Conservation (phyloP, 306 rosid species). For the Ochetophila trinervis region DNA sequence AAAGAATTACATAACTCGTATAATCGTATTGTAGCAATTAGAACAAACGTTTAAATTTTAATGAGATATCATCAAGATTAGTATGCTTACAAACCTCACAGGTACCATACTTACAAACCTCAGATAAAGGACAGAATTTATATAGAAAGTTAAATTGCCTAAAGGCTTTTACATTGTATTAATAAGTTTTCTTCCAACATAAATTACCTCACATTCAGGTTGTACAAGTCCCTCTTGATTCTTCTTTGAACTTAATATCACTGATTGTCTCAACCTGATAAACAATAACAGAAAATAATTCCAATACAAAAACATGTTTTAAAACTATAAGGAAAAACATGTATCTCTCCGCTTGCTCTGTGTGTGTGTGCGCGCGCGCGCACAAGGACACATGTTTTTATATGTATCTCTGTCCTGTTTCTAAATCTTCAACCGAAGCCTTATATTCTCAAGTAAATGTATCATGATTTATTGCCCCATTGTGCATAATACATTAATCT, state of each 20-base stretch:
- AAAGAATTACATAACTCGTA: not conserved
- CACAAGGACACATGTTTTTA: too few species aligned
- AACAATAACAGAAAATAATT: constrained; percentile 11
- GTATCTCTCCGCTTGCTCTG: too few species aligned
- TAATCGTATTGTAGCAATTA: not conserved
- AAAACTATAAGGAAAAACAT: too few species aligned
- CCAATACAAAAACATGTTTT: not conserved
- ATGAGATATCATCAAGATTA: not conserved
- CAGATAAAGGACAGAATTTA: not conserved
- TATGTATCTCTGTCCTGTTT: too few species aligned
- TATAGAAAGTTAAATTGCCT: not conserved
- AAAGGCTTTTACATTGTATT: not conserved
- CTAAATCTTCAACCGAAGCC: too few species aligned
- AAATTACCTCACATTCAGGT: constrained; percentile 54
- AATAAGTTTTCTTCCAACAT: constrained; percentile 4
- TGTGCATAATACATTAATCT: too few species aligned
- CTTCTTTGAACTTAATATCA: constrained; percentile 36
- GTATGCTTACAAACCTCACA: not conserved
- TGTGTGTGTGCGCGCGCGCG: too few species aligned
- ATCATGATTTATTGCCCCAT: too few species aligned
- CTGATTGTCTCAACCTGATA: constrained; percentile 64
- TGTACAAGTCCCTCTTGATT: constrained; percentile 53
- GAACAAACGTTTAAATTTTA: not conserved
- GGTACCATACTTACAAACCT: not conserved
- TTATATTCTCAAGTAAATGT: too few species aligned